Percentiles rank a stretch among this genome's conserved stretches.
Evolutionary conservation across 129 eudicot genomes (phyloP).

Genomic region (Scalesia atractyloides): DNA sequence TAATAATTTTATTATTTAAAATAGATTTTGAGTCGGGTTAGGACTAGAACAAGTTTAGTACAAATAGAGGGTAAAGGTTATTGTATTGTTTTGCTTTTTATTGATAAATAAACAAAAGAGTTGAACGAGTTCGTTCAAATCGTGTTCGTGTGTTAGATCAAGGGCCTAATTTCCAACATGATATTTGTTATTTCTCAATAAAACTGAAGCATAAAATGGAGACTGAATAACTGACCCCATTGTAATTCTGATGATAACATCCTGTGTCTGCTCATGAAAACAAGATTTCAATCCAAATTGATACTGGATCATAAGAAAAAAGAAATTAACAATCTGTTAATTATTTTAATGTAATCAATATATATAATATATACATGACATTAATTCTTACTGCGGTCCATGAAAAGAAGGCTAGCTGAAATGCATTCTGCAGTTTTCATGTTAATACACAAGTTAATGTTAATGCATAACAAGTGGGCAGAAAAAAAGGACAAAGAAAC

Average conservation of each 20-base stretch:
- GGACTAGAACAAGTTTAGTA: no score
- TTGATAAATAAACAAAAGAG: no score
- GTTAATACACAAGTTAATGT: slow-evolving; percentile 6
- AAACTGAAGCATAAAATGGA: neutral
- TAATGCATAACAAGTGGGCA: neutral
- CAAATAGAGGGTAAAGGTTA: no score
- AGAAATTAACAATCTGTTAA: neutral
- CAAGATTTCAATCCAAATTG: slow-evolving; percentile 67
- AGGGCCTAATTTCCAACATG: no score
- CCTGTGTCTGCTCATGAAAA: slow-evolving; percentile 57
- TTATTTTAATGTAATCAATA: no score
- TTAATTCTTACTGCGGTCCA: slow-evolving; percentile 55
- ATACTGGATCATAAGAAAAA: slow-evolving; percentile 34
- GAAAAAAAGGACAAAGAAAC: no score
- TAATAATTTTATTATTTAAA: no score
- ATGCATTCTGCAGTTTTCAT: slow-evolving; percentile 52
- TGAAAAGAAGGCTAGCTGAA: slow-evolving; percentile 63
- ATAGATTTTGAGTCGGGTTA: no score
- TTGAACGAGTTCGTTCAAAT: no score
- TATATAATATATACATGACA: neutral
- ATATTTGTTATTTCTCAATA: neutral
- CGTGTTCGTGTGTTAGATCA: no score
- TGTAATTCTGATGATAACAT: slow-evolving; percentile 46
- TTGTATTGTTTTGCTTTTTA: no score
- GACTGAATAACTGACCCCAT: slow-evolving; percentile 61